Conservation (phyloP, 148 eudicot genomes). For the Drosera capensis region DNA sequence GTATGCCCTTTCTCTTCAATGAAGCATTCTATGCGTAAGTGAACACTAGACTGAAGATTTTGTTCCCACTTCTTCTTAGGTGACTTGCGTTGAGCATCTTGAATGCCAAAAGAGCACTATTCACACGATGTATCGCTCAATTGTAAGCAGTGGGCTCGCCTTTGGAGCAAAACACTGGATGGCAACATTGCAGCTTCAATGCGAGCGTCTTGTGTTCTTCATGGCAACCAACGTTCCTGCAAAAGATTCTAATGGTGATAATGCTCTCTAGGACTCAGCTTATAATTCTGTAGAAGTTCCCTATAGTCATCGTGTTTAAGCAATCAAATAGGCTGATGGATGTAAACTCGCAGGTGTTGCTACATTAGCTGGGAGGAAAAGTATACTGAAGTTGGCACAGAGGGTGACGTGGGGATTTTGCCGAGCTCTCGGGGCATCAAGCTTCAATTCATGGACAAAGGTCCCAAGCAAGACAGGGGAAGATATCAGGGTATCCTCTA, state of each 20-base stretch:
- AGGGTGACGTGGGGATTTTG: conserved; percentile 82
- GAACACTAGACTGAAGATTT: no score
- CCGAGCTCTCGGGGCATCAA: conserved; percentile 70
- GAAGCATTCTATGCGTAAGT: neutral
- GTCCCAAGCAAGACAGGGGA: conserved; percentile 68
- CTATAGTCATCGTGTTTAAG: neutral
- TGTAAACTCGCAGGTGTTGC: conserved; percentile 39
- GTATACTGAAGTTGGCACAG: conserved; percentile 76
- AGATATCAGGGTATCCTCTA: conserved; percentile 61
- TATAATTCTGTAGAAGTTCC: neutral
- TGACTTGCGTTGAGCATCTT: conserved; percentile 90
- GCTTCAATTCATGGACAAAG: conserved; percentile 72
- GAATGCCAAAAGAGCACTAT: conserved; percentile 61
- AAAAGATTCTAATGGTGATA: conserved; percentile 69
- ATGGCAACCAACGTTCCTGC: conserved; percentile 93
- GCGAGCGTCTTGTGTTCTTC: conserved; percentile 74
- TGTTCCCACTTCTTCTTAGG: conserved; percentile 48
- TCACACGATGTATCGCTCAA: conserved; percentile 55
- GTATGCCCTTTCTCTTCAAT: conserved; percentile 13
- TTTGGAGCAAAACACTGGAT: conserved; percentile 90
- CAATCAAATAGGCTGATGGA: neutral
- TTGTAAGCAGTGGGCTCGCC: conserved; percentile 76
- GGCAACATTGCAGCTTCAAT: conserved; percentile 73
- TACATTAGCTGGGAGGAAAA: conserved; percentile 89
- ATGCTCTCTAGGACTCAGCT: neutral